Conservation (phyloP, 2,329 filamentous ascomycete genomes). For the Phaeoacremonium minimum region DNA sequence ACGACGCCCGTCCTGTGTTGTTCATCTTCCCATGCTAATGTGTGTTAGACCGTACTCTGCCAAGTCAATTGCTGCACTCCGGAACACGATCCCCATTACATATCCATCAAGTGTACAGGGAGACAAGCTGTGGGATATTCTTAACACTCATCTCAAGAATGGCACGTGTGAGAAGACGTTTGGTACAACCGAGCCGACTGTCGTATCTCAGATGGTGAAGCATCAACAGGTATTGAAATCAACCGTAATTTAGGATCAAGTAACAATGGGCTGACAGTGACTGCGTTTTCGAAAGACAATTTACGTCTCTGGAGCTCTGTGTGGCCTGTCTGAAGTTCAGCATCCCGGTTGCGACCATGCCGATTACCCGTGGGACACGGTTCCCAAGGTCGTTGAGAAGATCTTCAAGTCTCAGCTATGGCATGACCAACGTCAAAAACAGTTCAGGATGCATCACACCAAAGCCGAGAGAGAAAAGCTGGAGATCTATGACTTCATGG, state of each 20-base stretch:
- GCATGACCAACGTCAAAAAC: conserved; percentile 33
- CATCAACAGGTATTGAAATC: conserved; percentile 17
- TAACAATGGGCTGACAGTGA: neutral
- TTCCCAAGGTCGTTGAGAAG: conserved; percentile 32
- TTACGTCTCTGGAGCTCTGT: conserved; percentile 34
- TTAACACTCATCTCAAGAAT: conserved; percentile 25
- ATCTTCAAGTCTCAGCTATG: conserved; percentile 33
- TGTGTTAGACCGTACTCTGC: conserved; percentile 23
- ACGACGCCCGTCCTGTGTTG: neutral
- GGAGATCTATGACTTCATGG: conserved; percentile 31
- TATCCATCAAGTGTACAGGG: conserved; percentile 24
- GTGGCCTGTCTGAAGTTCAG: conserved; percentile 28
- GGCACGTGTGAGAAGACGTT: conserved; percentile 30
- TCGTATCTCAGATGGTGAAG: conserved; percentile 29
- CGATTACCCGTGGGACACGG: conserved; percentile 36
- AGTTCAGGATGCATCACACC: conserved; percentile 26
- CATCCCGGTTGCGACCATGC: conserved; percentile 32
- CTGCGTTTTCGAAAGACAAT: conserved; percentile 19
- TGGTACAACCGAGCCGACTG: conserved; percentile 29
- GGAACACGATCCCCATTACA: conserved; percentile 19
- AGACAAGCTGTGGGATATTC: conserved; percentile 29
- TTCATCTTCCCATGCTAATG: neutral
- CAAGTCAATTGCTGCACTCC: conserved; percentile 25
- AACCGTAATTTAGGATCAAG: neutral
- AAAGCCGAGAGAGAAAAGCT: conserved; percentile 21